Evolutionary conservation across 106 monocot species (phyloP).

Genomic region (Dendrobium huoshanense): DNA sequence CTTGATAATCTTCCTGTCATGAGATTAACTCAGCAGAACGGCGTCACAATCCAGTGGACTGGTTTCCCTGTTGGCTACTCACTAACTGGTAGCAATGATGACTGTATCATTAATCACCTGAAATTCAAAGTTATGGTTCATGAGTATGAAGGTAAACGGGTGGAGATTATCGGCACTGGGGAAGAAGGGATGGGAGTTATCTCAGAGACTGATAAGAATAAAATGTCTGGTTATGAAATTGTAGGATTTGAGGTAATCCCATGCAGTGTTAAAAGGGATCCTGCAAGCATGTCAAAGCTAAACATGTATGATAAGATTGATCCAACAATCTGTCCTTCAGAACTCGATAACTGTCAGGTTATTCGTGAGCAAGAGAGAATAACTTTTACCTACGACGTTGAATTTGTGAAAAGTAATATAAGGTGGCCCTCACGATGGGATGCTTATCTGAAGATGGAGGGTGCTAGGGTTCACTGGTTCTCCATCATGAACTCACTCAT

Average conservation of each 20-base stretch:
- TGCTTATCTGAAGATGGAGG: constrained; percentile 25
- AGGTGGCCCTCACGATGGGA: constrained; percentile 29
- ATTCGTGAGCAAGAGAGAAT: constrained; percentile 22
- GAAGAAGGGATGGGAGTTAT: constrained; percentile 7
- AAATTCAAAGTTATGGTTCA: constrained; percentile 9
- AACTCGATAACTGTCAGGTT: constrained; percentile 17
- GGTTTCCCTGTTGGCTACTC: constrained; percentile 8
- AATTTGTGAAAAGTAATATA: constrained; percentile 21
- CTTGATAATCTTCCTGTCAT: constrained; percentile 8
- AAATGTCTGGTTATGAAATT: constrained; percentile 25
- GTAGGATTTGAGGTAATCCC: constrained; percentile 29
- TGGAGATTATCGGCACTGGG: constrained; percentile 9
- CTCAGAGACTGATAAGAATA: constrained; percentile 13
- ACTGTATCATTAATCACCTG: constrained; percentile 4
- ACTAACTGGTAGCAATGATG: neutral
- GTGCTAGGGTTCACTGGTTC: constrained; percentile 24
- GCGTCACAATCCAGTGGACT: neutral
- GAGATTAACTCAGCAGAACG: constrained; percentile 7
- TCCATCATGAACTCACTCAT: constrained; percentile 20
- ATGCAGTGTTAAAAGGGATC: constrained; percentile 22
- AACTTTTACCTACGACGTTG: constrained; percentile 26
- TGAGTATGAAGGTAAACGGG: constrained; percentile 1
- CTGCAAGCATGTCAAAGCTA: constrained; percentile 17
- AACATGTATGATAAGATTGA: constrained; percentile 29
- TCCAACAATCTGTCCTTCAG: constrained; percentile 17